phyloP scores from a whole-genome alignment of 73 alveolate species.

The Paraurostyla sp. region DNA sequence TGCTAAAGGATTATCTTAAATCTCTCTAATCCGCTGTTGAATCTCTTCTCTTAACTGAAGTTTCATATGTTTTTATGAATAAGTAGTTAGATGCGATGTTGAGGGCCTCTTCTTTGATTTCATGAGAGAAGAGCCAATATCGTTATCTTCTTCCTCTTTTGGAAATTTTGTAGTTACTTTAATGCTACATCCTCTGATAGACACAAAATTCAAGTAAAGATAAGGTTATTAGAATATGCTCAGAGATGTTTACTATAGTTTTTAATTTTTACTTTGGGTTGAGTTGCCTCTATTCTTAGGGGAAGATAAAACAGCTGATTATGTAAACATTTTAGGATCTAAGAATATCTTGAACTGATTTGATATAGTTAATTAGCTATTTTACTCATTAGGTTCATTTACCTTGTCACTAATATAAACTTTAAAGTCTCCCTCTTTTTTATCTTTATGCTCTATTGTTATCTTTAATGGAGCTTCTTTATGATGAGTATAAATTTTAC shows the following conservation, averaged over 20 bases:
- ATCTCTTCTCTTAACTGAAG: neutral
- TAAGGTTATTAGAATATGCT: neutral
- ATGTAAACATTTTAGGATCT: slow-evolving; percentile 1
- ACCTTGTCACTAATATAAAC: neutral
- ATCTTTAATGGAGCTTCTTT: slow-evolving; percentile 1
- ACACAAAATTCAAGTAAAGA: neutral
- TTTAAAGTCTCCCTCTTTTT: slow-evolving; percentile 1
- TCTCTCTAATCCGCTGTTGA: neutral
- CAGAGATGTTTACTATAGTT: no score
- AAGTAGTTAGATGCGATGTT: neutral
- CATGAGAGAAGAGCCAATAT: no score
- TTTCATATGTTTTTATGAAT: neutral
- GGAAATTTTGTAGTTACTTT: slow-evolving; percentile 20
- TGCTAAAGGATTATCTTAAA: slow-evolving; percentile 1
- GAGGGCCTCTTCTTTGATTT: neutral
- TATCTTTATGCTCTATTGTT: slow-evolving; percentile 2
- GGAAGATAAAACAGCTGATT: no score
- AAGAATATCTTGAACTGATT: neutral
- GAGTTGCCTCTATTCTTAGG: neutral
- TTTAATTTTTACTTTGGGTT: neutral
- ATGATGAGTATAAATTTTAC: neutral
- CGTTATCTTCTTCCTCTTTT: slow-evolving; percentile 20
- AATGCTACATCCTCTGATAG: slow-evolving; percentile 26
- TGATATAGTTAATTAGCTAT: neutral
- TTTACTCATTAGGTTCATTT: slow-evolving; percentile 11